Evolutionary conservation across 495 filamentous ascomycete species (phyloP).

Genomic region (Neurospora intermedia): DNA sequence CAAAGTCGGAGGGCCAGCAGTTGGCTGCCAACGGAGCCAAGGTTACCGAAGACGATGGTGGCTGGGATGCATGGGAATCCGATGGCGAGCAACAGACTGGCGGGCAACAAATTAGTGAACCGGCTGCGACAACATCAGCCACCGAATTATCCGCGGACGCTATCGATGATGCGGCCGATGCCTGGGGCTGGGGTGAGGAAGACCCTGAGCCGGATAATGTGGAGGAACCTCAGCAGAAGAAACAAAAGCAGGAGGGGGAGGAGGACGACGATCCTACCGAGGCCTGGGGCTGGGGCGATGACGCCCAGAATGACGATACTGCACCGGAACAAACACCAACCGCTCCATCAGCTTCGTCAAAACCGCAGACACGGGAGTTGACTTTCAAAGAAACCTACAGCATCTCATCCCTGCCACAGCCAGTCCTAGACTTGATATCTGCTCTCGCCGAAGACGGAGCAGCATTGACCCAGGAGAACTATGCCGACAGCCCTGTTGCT

Average conservation of each 20-base stretch:
- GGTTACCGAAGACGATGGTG: conserved; percentile 40
- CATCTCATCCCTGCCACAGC: conserved; percentile 73
- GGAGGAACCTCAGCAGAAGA: conserved; percentile 14
- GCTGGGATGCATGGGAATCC: conserved; percentile 70
- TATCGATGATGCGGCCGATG: conserved; percentile 42
- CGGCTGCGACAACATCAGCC: neutral
- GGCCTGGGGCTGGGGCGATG: conserved; percentile 70
- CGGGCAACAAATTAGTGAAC: conserved; percentile 12
- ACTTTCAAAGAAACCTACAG: conserved; percentile 80
- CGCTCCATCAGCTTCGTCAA: conserved; percentile 7
- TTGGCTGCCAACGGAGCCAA: conserved; percentile 43
- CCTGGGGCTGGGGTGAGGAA: conserved; percentile 52
- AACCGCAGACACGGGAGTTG: conserved; percentile 36
- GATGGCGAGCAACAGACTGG: conserved; percentile 36
- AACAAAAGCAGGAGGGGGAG: conserved; percentile 4
- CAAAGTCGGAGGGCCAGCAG: conserved; percentile 50
- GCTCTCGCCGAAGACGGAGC: conserved; percentile 61
- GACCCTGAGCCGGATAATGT: conserved; percentile 23
- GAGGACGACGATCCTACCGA: conserved; percentile 47
- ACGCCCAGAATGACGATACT: conserved; percentile 18
- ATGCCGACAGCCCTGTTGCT: conserved; percentile 42
- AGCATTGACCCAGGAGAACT: conserved; percentile 37
- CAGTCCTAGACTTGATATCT: conserved; percentile 59
- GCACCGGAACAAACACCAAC: conserved; percentile 5
- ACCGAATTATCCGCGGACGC: conserved; percentile 6